Conservation (phyloP, 129 eudicot species). For the Lonicera japonica region DNA sequence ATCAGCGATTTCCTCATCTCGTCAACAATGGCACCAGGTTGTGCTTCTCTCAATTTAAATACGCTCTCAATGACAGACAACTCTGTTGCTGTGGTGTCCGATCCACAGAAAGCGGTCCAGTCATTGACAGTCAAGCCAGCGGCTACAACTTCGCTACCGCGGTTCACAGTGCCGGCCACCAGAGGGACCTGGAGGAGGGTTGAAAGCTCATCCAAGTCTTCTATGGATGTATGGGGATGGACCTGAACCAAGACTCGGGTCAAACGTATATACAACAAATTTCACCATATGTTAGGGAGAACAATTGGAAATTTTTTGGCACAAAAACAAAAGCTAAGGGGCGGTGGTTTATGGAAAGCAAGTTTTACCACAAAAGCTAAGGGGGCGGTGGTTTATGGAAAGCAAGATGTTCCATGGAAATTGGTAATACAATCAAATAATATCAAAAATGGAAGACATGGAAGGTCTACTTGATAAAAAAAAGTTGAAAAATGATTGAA, state of each 20-base stretch:
- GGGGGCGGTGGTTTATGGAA: no score
- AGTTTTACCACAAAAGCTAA: no score
- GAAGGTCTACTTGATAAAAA: no score
- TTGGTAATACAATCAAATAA: no score
- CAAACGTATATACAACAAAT: neutral
- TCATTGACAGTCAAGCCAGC: conserved; percentile 86
- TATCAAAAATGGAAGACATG: no score
- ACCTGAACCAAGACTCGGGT: conserved; percentile 35
- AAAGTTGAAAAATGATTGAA: no score
- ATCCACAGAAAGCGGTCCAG: conserved; percentile 95
- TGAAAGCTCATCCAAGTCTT: conserved; percentile 87
- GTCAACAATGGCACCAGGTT: conserved; percentile 55
- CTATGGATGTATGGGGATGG: conserved; percentile 87
- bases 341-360: no score
- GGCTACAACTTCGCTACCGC: conserved; percentile 86
- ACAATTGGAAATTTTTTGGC: no score
- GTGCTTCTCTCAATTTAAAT: conserved; percentile 83
- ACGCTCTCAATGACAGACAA: conserved; percentile 76
- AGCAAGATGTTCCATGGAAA: no score
- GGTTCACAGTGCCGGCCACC: conserved; percentile 95
- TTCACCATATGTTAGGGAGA: no score
- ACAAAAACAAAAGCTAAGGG: no score
- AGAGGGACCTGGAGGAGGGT: conserved; percentile 91
- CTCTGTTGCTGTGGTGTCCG: conserved; percentile 89
- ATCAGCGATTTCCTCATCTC: conserved; percentile 79